A percentile compares a stretch with the other conserved stretches of the same genome.
Conservation (phyloP, 2,329 filamentous ascomycete species). For the Xylariaceae sp. region DNA sequence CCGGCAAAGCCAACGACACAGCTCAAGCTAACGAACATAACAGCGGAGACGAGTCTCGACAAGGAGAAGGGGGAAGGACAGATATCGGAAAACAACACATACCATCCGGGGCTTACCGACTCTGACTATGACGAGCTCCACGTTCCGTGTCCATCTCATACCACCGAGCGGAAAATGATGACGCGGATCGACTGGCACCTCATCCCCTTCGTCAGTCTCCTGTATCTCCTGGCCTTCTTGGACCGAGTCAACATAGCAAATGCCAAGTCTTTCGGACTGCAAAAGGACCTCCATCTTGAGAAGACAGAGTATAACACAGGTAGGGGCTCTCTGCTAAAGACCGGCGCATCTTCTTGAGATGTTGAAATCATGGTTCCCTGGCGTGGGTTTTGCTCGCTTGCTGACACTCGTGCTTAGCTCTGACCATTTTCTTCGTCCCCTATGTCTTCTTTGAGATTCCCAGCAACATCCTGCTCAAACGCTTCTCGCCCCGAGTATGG, state of each 20-base stretch:
- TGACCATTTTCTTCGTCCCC: constrained; percentile 83
- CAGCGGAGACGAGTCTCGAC: constrained; percentile 28
- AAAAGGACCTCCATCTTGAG: constrained; percentile 65
- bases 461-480: constrained; percentile 74
- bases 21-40: constrained; percentile 20
- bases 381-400: constrained; percentile 8
- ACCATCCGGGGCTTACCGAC: constrained; percentile 36
- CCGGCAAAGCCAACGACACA: too few relatives aligned
- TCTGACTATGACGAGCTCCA: constrained; percentile 41
- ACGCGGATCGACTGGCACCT: constrained; percentile 73
- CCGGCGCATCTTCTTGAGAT: neutral
- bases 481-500: constrained; percentile 50
- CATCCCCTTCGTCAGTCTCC: constrained; percentile 73
- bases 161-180: constrained; percentile 69
- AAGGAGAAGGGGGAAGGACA: constrained; percentile 33
- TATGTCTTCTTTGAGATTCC: constrained; percentile 77
- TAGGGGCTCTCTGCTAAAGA: constrained; percentile 18
- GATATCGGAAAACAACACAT: constrained; percentile 34
- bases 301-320: constrained; percentile 72
- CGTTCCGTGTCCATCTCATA: constrained; percentile 56
- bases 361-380: too few relatives aligned
- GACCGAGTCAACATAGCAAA: constrained; percentile 82
- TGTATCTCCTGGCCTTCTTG: constrained; percentile 50
- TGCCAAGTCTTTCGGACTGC: constrained; percentile 70
- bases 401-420: constrained; percentile 44